A percentile compares a stretch with the other conserved stretches of the same genome.
phyloP scores from a whole-genome alignment of 1,139 yeast species.

The Pichia sp. region DNA sequence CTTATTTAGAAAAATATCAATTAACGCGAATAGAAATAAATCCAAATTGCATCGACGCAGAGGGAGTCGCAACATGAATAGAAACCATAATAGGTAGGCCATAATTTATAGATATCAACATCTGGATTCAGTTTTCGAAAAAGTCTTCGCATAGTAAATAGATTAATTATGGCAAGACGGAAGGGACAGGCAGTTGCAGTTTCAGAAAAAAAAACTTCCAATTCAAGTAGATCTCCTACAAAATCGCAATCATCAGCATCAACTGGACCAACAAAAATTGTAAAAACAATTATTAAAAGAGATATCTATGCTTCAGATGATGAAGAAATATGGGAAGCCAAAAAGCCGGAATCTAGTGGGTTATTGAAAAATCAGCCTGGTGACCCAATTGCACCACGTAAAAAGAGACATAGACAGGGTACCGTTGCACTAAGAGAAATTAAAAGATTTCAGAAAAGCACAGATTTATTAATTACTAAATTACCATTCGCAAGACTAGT shows the following conservation, averaged over 20 bases:
- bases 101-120: not conserved
- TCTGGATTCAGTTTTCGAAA: not conserved
- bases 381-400: conserved; percentile 36
- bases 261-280: not conserved
- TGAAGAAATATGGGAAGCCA: conserved; percentile 4
- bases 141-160: not conserved
- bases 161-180: conserved; percentile 17
- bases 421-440: conserved; percentile 73
- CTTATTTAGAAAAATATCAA: not conserved
- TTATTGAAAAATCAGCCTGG: conserved; percentile 46
- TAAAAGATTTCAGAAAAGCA: conserved; percentile 66
- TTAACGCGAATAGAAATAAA: not conserved
- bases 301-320: conserved; percentile 11
- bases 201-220: not conserved
- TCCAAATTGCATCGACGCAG: not conserved
- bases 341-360: conserved; percentile 26
- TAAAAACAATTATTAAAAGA: not conserved
- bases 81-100: not conserved
- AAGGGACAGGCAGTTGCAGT: conserved; percentile 14
- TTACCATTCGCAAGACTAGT: conserved; percentile 88
- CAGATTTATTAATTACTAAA: conserved; percentile 71
- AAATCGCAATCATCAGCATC: not conserved
- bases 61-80: not conserved
- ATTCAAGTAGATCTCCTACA: not conserved
- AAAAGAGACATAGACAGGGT: conserved; percentile 63